phyloP scores from a whole-genome alignment of 352 stramenopile genomes.

The Blastocystis sp. region DNA sequence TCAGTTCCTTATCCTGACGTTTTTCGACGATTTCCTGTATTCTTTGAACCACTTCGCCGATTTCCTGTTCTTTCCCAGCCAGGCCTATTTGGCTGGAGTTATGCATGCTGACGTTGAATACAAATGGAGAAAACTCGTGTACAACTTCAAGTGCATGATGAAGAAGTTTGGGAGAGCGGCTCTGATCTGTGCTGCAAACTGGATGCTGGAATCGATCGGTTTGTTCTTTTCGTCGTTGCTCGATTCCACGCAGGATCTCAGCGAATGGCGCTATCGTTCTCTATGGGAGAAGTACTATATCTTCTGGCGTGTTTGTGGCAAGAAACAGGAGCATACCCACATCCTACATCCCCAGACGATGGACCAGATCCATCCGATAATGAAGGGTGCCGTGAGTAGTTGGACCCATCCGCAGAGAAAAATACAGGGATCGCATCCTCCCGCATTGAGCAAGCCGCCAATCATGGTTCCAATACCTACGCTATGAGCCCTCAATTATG shows the following conservation, averaged over 20 bases:
- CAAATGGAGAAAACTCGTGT: neutral
- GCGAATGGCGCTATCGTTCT: neutral
- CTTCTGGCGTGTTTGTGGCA: slow-evolving; percentile 20
- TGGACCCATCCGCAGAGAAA: slow-evolving; percentile 55
- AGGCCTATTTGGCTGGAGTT: neutral
- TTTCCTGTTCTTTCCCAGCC: neutral
- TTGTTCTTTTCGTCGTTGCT: slow-evolving; percentile 12
- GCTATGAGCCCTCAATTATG: neutral
- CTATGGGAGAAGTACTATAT: neutral
- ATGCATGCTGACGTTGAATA: neutral
- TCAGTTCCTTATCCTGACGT: neutral
- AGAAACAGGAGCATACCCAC: slow-evolving; percentile 29
- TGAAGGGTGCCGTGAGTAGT: slow-evolving; percentile 52
- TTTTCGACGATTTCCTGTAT: neutral
- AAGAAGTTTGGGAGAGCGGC: neutral
- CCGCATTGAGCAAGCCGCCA: slow-evolving; percentile 20
- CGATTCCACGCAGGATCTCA: neutral
- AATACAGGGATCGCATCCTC: slow-evolving; percentile 57
- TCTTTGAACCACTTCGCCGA: neutral
- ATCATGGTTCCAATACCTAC: slow-evolving; percentile 65
- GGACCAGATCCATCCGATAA: slow-evolving; percentile 60
- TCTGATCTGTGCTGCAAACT: neutral
- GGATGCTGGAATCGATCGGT: slow-evolving; percentile 13
- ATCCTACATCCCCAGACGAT: slow-evolving; percentile 65
- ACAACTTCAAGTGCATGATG: neutral